Conservation (phyloP, 176 grass and related monocot genomes). For the Lolium perenne region DNA sequence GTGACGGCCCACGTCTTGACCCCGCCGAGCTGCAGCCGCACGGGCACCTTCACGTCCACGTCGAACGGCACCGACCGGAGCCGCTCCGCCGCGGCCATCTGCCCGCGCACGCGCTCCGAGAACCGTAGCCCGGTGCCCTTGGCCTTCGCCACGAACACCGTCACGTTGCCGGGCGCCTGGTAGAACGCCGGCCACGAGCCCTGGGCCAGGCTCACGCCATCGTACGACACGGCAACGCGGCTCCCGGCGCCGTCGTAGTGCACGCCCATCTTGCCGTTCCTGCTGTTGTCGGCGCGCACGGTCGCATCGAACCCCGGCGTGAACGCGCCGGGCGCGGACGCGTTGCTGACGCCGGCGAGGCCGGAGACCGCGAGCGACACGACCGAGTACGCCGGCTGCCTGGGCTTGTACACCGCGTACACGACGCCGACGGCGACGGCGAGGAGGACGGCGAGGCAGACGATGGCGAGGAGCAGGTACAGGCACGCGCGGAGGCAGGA, state of each 20-base stretch:
- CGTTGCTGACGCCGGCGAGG: conserved; percentile 36
- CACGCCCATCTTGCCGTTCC: conserved; percentile 56
- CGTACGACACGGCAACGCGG: conserved; percentile 51
- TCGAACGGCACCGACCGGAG: conserved; percentile 60
- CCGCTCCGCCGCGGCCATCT: conserved; percentile 55
- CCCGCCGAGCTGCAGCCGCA: conserved; percentile 53
- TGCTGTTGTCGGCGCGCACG: conserved; percentile 62
- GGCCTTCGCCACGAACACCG: conserved; percentile 47
- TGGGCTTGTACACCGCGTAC: conserved; percentile 46
- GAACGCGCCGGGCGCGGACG: conserved; percentile 13
- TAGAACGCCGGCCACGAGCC: conserved; percentile 67
- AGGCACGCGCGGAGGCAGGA: conserved; percentile 53
- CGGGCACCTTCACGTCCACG: conserved; percentile 61
- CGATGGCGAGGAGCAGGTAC: conserved; percentile 4
- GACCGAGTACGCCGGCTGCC: conserved; percentile 46
- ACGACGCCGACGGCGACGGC: neutral
- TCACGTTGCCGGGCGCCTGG: conserved; percentile 65
- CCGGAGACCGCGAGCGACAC: conserved; percentile 50
- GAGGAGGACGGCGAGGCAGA: conserved; percentile 46
- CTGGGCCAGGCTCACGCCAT: conserved; percentile 40
- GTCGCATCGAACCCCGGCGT: conserved; percentile 57
- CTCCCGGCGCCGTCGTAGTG: conserved; percentile 43
- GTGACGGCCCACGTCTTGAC: conserved; percentile 63
- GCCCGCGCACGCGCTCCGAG: conserved; percentile 37
- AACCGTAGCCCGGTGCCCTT: conserved; percentile 60